Evolutionary conservation across 129 eudicot genomes (phyloP), one percentile per base, ranked within the genome.

Genomic region (Tagetes erecta): DNA sequence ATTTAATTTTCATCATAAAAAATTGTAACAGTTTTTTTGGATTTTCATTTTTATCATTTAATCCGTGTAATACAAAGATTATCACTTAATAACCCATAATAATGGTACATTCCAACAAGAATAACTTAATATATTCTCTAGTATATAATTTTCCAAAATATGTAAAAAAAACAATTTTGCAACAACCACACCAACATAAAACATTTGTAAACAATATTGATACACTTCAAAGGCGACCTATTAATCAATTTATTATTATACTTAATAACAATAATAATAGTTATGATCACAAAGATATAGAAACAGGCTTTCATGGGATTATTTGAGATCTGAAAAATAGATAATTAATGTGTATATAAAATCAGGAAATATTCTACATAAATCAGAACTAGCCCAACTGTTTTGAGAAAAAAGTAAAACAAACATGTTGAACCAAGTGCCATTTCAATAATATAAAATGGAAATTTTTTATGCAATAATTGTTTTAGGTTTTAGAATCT

Each of bases 351-450:
- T 20, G 27, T 20, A 39, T 72, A 72, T 30, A 59, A 59, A 40
- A 4, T 55, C 8, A 57, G 56, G 38, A 31, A 53, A 39, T n/a
- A 51, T 49, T 27, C 40, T 64, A 64, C n/a, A 6, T 41, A 31
- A 58, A 35, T 36, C 37, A 40, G 46, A 0, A 60, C 27, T 20
- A 31, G 55, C 27, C 80, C 36, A 13, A 31, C 14, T n/a, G 20
- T 40, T 50, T 27, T 31, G 36, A 30, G 34, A 5, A 53, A 52
- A 30, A 65, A 31, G 2, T 12, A 59, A 62, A 58, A 60, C 41
- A 58, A 55, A 51, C 31, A 20, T 68, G 75, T 58, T 55, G 74
- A 76, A 75, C 69, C 80, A 76, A 76, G 56, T 57, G 75, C n/a
- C 75, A 49, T 76, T 67, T 76, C 80, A 68, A 47, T 60, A 42